Conservation (phyloP, 2,329 filamentous ascomycete genomes). For the Acarospora socialis region DNA sequence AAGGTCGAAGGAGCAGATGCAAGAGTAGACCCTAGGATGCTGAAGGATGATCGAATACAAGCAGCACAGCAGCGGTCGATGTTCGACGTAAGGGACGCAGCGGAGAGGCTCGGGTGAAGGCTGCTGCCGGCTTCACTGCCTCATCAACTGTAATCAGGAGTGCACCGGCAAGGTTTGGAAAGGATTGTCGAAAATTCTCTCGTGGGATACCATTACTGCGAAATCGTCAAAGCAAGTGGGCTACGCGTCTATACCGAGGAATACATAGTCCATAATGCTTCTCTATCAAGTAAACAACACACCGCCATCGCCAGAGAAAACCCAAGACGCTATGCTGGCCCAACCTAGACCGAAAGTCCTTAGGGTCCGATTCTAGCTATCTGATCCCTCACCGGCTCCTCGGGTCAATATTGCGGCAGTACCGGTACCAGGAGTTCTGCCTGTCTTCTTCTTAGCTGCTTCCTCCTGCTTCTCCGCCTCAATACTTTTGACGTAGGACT, state of each 20-base stretch:
- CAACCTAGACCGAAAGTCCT: too few relatives aligned
- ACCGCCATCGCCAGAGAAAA: too few relatives aligned
- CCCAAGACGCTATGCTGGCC: too few relatives aligned
- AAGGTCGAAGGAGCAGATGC: conserved; percentile 86
- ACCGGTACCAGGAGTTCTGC: conserved; percentile 31
- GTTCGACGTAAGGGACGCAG: conserved; percentile 62
- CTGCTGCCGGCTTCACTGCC: too few relatives aligned
- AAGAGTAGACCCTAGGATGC: conserved; percentile 70
- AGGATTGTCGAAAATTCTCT: too few relatives aligned
- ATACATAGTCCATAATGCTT: too few relatives aligned
- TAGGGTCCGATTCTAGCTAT: conserved; percentile 15
- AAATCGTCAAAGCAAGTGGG: too few relatives aligned
- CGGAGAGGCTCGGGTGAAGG: conserved; percentile 60
- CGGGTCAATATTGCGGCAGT: conserved; percentile 57
- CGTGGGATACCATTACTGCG: too few relatives aligned
- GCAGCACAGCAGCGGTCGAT: conserved; percentile 46
- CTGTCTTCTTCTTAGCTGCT: conserved; percentile 90
- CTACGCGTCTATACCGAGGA: too few relatives aligned
- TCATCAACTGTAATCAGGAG: too few relatives aligned
- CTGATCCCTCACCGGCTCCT: conserved; percentile 31
- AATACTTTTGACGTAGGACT: conserved; percentile 95
- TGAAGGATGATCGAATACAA: conserved; percentile 74
- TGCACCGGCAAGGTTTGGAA: too few relatives aligned
- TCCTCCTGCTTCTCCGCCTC: conserved; percentile 99
- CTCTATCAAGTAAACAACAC: too few relatives aligned